Conservation (phyloP, 2,329 filamentous ascomycete genomes). For the Fusarium equiseti region DNA sequence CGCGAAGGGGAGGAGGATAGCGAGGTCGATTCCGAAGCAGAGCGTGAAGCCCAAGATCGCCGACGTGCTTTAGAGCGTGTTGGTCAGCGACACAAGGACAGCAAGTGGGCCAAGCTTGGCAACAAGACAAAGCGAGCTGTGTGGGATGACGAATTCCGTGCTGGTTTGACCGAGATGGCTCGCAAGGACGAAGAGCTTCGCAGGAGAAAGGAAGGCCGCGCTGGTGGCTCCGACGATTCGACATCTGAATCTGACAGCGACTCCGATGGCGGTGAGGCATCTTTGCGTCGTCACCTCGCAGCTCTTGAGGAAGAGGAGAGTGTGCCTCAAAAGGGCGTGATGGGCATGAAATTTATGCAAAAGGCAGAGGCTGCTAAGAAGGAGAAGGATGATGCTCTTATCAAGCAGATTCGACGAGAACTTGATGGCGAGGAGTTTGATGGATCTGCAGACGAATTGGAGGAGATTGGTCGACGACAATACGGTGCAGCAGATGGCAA, state of each 20-base stretch:
- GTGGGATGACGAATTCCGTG: conserved; percentile 89
- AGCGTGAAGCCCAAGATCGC: conserved; percentile 75
- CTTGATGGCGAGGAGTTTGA: conserved; percentile 72
- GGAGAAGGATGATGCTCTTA: conserved; percentile 82
- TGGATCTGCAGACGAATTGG: conserved; percentile 64
- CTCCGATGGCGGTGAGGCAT: conserved; percentile 68
- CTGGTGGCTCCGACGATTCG: conserved; percentile 62
- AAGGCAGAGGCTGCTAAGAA: conserved; percentile 84
- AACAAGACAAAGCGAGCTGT: conserved; percentile 82
- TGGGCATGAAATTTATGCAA: conserved; percentile 94
- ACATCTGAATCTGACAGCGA: conserved; percentile 63
- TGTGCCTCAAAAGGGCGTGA: conserved; percentile 74
- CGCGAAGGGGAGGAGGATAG: conserved; percentile 68
- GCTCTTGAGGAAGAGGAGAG: conserved; percentile 61
- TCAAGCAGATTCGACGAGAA: conserved; percentile 76
- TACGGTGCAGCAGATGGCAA: conserved; percentile 67
- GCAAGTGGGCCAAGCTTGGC: conserved; percentile 90
- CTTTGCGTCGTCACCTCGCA: conserved; percentile 61
- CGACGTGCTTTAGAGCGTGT: conserved; percentile 86
- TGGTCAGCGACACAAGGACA: conserved; percentile 85
- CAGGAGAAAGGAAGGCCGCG: conserved; percentile 80
- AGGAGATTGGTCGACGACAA: conserved; percentile 75
- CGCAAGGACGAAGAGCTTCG: conserved; percentile 85
- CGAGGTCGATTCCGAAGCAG: conserved; percentile 73
- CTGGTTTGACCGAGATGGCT: conserved; percentile 83